Evolutionary conservation across 2,329 filamentous ascomycete species (phyloP), one percentile per base, ranked within the genome.

Genomic region (Anisogramma anomala): DNA sequence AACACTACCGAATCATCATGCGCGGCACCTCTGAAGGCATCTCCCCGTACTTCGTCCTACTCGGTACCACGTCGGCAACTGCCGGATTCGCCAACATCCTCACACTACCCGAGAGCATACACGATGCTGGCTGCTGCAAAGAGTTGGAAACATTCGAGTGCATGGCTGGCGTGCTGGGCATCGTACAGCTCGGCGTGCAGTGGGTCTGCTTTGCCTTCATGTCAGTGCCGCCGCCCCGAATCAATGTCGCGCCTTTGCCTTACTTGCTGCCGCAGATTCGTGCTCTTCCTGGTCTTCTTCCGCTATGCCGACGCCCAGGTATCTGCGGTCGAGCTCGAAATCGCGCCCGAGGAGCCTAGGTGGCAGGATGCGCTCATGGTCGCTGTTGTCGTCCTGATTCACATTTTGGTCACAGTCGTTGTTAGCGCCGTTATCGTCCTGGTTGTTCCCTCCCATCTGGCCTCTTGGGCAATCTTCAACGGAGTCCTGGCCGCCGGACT

Each of bases 271-370:
- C n/a, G 19, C 51, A 96, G 89, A 50, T 78, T 96, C 39, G 68
- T 94, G 15, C 74, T 98, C n/a, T 98, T 94, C 64, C 75, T 96
- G 43, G 76, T 94, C 52, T 98, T 93, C 71, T 95, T 94, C 63
- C 84, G 84, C 26, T 79, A 80, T 53, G 70, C 70, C 52, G 67
- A 62, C 45, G 69, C 60, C 44, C 67, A 62, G 49, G 62, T 66
- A 6, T 67, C 66, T 32, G 69, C 64, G n/a, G 69, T 64, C 15
- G 67, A 70, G 48, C 61, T 66, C 19, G 61, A 53, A 34, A 49
- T 45, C 34, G 54, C 60, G 15, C 63, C 66, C 18, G 65, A 74
- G 41, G 67, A 72, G 46, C 77, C 80, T 14, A 80, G 72, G 41
- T 89, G 84, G 70, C 80, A 80, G 53, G 86, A 84, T 28, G 89